These are phyloP conservation scores for Suillus paluster DNA, from an alignment of 768 basidiomycete species.

Conservation along the genomic window DNA sequence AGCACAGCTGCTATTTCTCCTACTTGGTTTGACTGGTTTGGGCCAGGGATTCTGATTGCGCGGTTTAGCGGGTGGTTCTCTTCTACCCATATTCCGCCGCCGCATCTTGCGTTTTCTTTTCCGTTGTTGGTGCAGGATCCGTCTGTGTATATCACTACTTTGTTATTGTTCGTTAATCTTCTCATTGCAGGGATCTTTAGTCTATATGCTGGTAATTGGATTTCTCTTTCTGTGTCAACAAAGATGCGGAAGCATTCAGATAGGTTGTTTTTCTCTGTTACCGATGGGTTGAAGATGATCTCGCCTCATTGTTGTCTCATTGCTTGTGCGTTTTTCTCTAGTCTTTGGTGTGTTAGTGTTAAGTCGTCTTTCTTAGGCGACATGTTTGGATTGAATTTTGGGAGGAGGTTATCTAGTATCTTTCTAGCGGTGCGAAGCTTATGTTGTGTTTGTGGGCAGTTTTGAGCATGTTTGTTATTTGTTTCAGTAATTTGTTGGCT, in stretches of 20 bases:
- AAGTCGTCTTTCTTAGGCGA: not conserved
- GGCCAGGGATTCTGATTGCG: not conserved
- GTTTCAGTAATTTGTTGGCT: not conserved
- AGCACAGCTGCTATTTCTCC: slow-evolving; percentile 17
- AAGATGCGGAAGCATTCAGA: slow-evolving; percentile 1
- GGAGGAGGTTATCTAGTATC: not conserved
- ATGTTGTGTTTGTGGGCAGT: not conserved
- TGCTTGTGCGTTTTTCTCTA: slow-evolving; percentile 10
- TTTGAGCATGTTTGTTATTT: slow-evolving; percentile 9
- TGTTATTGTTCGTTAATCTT: too few relatives aligned
- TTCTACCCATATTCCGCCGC: slow-evolving; percentile 16
- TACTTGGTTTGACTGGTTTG: slow-evolving; percentile 16
- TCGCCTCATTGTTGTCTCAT: not conserved
- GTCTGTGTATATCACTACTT: slow-evolving; percentile 23
- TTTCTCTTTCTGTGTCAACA: too few relatives aligned
- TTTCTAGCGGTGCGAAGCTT: not conserved
- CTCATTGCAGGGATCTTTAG: not conserved
- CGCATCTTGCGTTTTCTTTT: slow-evolving; percentile 17
- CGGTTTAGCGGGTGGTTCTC: not conserved
- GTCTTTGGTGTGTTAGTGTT: slow-evolving; percentile 5
- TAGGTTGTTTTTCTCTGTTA: not conserved
- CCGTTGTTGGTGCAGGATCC: slow-evolving; percentile 28
- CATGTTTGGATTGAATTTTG: not conserved
- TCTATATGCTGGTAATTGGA: too few relatives aligned
- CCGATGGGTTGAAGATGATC: slow-evolving; percentile 6